Conservation (phyloP, 768 basidiomycete species). For the Kwoniella sp. region DNA sequence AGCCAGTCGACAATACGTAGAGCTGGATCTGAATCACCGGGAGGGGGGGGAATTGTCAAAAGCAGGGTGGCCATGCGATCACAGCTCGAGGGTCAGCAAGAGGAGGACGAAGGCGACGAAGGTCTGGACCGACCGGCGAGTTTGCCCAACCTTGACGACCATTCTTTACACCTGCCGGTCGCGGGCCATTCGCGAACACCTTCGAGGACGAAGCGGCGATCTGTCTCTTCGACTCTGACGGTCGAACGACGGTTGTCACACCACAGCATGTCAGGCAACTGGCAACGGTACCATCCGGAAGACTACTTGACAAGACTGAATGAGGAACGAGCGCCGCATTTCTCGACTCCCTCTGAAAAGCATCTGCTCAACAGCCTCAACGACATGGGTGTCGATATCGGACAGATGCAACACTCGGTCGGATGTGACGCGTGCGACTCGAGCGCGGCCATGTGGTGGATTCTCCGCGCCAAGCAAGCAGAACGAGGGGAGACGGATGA, state of each 20-base stretch:
- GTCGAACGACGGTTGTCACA: conserved; percentile 41
- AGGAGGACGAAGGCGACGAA: conserved; percentile 26
- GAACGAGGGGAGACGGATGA: conserved; percentile 64
- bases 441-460: conserved; percentile 92
- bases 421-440: conserved; percentile 87
- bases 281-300: conserved; percentile 49
- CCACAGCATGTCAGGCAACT: conserved; percentile 56
- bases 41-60: conserved; percentile 9
- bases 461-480: conserved; percentile 61
- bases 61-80: conserved; percentile 16
- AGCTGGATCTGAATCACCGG: conserved; percentile 17
- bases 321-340: conserved; percentile 63
- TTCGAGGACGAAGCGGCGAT: conserved; percentile 89
- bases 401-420: conserved; percentile 92
- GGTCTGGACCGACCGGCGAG: conserved; percentile 3
- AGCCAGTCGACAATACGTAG: conserved; percentile 49
- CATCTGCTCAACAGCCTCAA: conserved; percentile 71
- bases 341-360: conserved; percentile 76
- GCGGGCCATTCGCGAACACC: conserved; percentile 66
- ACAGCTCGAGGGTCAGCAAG: conserved; percentile 33
- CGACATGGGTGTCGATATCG: conserved; percentile 79
- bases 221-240: conserved; percentile 75
- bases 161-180: conserved; percentile 58
- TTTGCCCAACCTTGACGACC: conserved; percentile 34
- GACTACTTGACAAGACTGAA: conserved; percentile 50